phyloP scores from a whole-genome alignment of 2,329 filamentous ascomycete species.

The Lecanicillium sp. region DNA sequence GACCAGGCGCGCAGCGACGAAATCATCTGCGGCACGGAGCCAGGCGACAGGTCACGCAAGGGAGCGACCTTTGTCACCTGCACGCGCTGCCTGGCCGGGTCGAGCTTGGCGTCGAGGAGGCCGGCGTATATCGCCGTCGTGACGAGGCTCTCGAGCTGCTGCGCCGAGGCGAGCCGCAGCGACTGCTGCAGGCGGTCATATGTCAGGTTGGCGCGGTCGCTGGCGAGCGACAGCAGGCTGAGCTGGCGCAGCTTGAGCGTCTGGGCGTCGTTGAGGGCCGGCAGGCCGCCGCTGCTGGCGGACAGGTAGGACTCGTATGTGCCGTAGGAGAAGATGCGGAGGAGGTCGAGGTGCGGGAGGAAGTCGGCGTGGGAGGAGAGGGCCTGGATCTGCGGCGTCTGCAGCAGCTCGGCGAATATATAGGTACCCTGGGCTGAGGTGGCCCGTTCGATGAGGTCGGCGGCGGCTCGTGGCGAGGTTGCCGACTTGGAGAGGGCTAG shows the following conservation, averaged over 20 bases:
- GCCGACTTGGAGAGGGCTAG: slow-evolving; percentile 81
- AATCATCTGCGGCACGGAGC: slow-evolving; percentile 62
- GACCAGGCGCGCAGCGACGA: slow-evolving; percentile 67
- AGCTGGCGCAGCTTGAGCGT: slow-evolving; percentile 82
- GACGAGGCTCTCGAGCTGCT: slow-evolving; percentile 77
- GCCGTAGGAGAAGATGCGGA: slow-evolving; percentile 88
- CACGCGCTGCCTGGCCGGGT: slow-evolving; percentile 67
- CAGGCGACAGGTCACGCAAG: slow-evolving; percentile 75
- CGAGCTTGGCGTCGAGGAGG: slow-evolving; percentile 73
- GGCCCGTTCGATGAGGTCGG: slow-evolving; percentile 79
- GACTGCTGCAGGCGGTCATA: slow-evolving; percentile 62
- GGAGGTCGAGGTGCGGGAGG: slow-evolving; percentile 56
- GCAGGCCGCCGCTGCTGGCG: slow-evolving; percentile 43
- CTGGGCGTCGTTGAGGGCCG: slow-evolving; percentile 65
- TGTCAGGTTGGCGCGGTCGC: slow-evolving; percentile 58
- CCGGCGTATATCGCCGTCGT: slow-evolving; percentile 83
- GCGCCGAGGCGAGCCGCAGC: slow-evolving; percentile 58
- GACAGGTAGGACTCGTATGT: slow-evolving; percentile 68
- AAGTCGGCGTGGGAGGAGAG: slow-evolving; percentile 57
- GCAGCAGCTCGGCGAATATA: slow-evolving; percentile 89
- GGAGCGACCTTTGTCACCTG: slow-evolving; percentile 75
- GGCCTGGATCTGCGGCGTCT: slow-evolving; percentile 68
- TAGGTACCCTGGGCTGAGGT: slow-evolving; percentile 87
- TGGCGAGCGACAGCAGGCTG: slow-evolving; percentile 74
- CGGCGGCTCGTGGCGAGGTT: slow-evolving; percentile 73